Percentiles rank a stretch among this genome's conserved stretches.
Evolutionary conservation across 1,284 basidiomycete species (phyloP).

Genomic region (Athelia psychrophila): DNA sequence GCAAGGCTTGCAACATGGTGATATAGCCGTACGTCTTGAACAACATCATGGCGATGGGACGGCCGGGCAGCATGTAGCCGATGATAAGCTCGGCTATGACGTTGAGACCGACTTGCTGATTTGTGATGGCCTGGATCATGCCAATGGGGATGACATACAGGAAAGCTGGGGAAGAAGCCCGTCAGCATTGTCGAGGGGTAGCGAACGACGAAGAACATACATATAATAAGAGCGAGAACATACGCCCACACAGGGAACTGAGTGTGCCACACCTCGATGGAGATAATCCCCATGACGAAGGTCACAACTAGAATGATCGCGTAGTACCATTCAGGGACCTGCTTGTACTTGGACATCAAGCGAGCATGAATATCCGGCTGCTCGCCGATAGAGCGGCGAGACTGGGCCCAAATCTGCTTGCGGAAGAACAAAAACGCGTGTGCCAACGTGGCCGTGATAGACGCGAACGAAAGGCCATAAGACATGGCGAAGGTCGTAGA

Average conservation of each 20-base stretch:
- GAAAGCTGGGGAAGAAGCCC: constrained; percentile 34
- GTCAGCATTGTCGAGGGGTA: constrained; percentile 16
- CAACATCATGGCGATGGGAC: constrained; percentile 61
- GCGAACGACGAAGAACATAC: constrained; percentile 20
- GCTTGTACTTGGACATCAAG: constrained; percentile 78
- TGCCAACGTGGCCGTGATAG: constrained; percentile 60
- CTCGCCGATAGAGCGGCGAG: constrained; percentile 63
- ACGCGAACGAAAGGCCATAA: constrained; percentile 62
- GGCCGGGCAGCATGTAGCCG: constrained; percentile 47
- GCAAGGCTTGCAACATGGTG: constrained; percentile 42
- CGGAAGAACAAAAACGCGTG: constrained; percentile 85
- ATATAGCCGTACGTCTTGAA: constrained; percentile 51
- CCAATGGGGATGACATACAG: constrained; percentile 64
- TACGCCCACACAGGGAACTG: constrained; percentile 40
- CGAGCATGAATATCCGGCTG: constrained; percentile 84
- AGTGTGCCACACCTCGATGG: constrained; percentile 52
- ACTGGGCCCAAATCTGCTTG: constrained; percentile 68
- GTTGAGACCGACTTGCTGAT: constrained; percentile 60
- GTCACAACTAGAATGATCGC: constrained; percentile 48
- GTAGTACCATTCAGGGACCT: constrained; percentile 78
- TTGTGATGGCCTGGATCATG: constrained; percentile 66
- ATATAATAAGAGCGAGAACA: constrained; percentile 45
- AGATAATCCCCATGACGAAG: constrained; percentile 50
- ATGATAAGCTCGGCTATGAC: constrained; percentile 58
- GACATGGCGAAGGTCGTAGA: constrained; percentile 68